phyloP scores from a whole-genome alignment of 495 filamentous ascomycete genomes.

The Aspergillus egyptiacus region DNA sequence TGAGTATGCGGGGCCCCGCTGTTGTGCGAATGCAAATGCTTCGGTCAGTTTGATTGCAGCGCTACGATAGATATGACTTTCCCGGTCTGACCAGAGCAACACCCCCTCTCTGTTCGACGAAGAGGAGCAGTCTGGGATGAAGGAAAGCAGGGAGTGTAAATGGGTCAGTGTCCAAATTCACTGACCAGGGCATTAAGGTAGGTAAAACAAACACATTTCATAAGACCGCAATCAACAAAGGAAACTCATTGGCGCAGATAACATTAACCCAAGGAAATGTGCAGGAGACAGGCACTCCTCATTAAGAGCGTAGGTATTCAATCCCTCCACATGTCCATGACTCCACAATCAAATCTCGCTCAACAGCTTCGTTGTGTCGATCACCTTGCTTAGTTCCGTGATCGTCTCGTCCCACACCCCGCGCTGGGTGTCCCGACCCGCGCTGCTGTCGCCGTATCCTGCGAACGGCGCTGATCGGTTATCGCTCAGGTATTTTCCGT shows the following conservation, averaged over 20 bases:
- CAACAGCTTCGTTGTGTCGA: conserved; percentile 20
- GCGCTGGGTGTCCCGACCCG: not conserved
- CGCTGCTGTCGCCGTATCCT: not conserved
- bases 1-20: not conserved
- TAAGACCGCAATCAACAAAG: no score
- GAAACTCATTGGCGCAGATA: no score
- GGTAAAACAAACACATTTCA: no score
- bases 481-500: conserved; percentile 20
- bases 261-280: no score
- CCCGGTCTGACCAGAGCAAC: not conserved
- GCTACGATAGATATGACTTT: not conserved
- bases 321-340: no score
- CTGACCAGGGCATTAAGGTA: no score
- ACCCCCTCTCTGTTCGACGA: no score
- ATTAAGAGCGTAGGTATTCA: no score
- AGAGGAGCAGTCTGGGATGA: no score
- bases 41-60: not conserved
- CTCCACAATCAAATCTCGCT: not conserved
- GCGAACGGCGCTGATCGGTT: conserved; percentile 13
- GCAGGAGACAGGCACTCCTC: no score
- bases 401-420: conserved; percentile 7
- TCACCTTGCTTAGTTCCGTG: not conserved
- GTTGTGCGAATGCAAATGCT: not conserved
- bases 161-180: no score
- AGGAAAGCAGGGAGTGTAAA: no score